Conservation (phyloP, 2,329 filamentous ascomycete species). For the Aspergillus viridinutans region DNA sequence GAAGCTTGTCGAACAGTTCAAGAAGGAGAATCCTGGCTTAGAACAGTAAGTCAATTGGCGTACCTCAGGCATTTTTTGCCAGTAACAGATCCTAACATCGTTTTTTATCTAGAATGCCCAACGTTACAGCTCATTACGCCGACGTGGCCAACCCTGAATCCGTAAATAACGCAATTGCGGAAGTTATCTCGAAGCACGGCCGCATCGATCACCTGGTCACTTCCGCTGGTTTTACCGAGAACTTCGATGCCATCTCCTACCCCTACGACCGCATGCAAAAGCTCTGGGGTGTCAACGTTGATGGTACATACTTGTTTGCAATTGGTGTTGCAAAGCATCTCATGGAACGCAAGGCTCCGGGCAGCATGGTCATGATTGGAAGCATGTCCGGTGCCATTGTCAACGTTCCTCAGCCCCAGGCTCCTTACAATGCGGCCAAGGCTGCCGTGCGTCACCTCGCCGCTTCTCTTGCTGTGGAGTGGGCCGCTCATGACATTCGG, state of each 20-base stretch:
- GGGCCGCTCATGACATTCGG: constrained; percentile 80
- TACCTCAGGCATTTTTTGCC: neutral
- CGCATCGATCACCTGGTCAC: constrained; percentile 90
- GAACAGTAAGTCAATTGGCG: constrained; percentile 50
- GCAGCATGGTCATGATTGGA: constrained; percentile 90
- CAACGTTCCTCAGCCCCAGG: constrained; percentile 92
- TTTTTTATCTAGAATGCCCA: constrained; percentile 56
- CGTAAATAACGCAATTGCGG: constrained; percentile 67
- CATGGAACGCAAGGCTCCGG: constrained; percentile 72
- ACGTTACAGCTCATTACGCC: constrained; percentile 83
- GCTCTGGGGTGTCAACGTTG: constrained; percentile 91
- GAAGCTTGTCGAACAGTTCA: constrained; percentile 70
- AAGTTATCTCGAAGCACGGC: constrained; percentile 67
- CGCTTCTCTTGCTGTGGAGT: constrained; percentile 85
- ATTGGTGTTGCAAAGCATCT: constrained; percentile 80
- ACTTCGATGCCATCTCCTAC: constrained; percentile 87
- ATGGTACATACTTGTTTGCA: constrained; percentile 86
- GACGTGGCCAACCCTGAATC: constrained; percentile 79
- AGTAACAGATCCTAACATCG: neutral
- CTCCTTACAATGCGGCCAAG: constrained; percentile 88
- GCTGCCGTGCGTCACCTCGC: constrained; percentile 87
- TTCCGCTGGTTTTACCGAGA: constrained; percentile 94
- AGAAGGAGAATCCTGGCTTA: constrained; percentile 71
- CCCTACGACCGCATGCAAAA: constrained; percentile 87
- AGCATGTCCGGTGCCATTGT: constrained; percentile 94